These are phyloP conservation scores for Xerocomus cyaneibrunnescens DNA, from an alignment of 1,284 basidiomycete genomes.

Conservation along the genomic window DNA sequence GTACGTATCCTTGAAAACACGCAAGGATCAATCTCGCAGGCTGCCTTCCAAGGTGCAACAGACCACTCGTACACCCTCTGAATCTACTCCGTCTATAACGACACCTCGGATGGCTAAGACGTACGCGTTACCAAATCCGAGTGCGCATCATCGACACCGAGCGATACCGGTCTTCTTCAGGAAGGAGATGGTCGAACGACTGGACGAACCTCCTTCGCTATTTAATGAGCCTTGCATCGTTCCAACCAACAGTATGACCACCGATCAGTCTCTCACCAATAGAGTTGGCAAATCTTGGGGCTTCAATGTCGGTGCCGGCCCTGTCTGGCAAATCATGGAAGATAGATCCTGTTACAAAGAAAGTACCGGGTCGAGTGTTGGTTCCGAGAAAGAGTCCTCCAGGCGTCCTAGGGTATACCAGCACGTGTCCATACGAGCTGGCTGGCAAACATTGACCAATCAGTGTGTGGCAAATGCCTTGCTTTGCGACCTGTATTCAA, in stretches of 20 bases:
- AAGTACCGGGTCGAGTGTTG: conserved; percentile 33
- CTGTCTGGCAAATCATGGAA: conserved; percentile 69
- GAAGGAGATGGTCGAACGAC: conserved; percentile 52
- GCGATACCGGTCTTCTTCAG: conserved; percentile 57
- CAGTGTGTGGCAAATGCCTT: conserved; percentile 44
- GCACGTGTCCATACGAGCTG: conserved; percentile 42
- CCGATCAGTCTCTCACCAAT: conserved; percentile 29
- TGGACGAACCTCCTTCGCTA: conserved; percentile 47
- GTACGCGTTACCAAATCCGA: conserved; percentile 56
- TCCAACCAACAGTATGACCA: conserved; percentile 40
- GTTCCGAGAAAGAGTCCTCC: conserved; percentile 43
- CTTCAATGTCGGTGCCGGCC: conserved; percentile 69
- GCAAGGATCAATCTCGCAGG: conserved; percentile 20
- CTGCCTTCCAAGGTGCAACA: conserved; percentile 27
- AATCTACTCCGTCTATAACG: conserved; percentile 22
- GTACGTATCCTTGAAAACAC: conserved; percentile 13
- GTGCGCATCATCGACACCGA: conserved; percentile 64
- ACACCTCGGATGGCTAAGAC: conserved; percentile 46
- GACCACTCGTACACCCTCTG: conserved; percentile 17
- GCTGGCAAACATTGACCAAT: conserved; percentile 45
- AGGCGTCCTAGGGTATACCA: conserved; percentile 60
- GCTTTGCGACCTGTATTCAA: conserved; percentile 7
- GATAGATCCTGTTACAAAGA: conserved; percentile 79
- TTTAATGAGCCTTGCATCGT: conserved; percentile 22
- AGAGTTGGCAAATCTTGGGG: conserved; percentile 62